Evolutionary conservation across 164 flowering plant genomes (phyloP).

Genomic region (Stephania japonica): DNA sequence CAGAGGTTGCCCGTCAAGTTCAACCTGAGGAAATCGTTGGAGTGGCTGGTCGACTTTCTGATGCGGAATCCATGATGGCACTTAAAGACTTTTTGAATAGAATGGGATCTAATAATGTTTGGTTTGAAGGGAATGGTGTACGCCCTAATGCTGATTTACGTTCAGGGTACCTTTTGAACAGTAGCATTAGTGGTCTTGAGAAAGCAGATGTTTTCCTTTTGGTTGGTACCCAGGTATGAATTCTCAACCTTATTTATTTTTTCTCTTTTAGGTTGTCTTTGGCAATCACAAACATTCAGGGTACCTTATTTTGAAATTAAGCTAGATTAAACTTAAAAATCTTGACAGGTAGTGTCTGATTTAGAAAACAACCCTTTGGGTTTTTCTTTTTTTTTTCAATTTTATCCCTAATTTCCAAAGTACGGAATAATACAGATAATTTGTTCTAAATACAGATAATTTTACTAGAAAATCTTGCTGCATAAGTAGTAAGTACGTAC

Average conservation of each 20-base stretch:
- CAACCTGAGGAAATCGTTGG: constrained; percentile 93
- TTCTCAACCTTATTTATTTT: background rate
- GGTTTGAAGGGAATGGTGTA: constrained; percentile 82
- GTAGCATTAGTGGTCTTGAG: constrained; percentile 76
- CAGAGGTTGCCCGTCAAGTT: constrained; percentile 65
- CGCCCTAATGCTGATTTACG: constrained; percentile 80
- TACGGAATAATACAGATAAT: too few species aligned
- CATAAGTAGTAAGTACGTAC: too few species aligned
- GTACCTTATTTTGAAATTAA: too few species aligned
- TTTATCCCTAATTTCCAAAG: too few species aligned
- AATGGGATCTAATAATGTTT: constrained; percentile 89
- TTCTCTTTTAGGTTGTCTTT: background rate
- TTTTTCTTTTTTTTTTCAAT: too few species aligned
- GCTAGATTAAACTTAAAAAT: too few species aligned
- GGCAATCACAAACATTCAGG: too few species aligned
- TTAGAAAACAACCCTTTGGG: too few species aligned
- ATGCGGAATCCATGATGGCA: constrained; percentile 98
- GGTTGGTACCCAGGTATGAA: constrained; percentile 90
- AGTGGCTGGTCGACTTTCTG: constrained; percentile 85
- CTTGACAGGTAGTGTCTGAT: too few species aligned
- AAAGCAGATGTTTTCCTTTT: constrained; percentile 93
- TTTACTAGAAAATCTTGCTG: too few species aligned
- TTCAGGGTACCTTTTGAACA: constrained; percentile 76
- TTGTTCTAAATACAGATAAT: too few species aligned
- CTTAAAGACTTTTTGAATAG: constrained; percentile 90